Conservation (phyloP, 1,139 yeast species). For the Blastobotrys aristatus region DNA sequence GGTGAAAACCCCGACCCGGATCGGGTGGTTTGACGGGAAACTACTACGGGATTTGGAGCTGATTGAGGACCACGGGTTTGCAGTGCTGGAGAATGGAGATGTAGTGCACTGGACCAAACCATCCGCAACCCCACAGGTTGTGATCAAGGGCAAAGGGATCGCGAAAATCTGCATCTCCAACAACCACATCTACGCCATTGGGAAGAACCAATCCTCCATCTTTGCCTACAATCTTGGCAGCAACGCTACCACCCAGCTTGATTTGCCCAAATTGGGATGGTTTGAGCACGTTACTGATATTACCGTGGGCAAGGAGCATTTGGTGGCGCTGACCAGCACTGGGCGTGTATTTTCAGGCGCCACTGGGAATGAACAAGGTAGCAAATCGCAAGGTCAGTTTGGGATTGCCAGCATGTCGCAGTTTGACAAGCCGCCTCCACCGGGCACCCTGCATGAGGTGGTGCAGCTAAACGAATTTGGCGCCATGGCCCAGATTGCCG, state of each 20-base stretch:
- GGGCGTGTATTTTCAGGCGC: constrained; percentile 64
- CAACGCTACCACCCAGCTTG: constrained; percentile 11
- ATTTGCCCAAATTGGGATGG: constrained; percentile 30
- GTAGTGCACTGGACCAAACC: constrained; percentile 54
- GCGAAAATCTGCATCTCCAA: constrained; percentile 47
- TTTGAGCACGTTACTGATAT: constrained; percentile 49
- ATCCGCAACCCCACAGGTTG: constrained; percentile 31
- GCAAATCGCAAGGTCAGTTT: constrained; percentile 65
- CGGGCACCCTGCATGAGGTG: constrained; percentile 38
- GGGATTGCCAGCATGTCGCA: constrained; percentile 75
- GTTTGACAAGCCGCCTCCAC: constrained; percentile 46
- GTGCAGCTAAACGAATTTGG: constrained; percentile 27
- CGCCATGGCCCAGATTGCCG: constrained; percentile 52
- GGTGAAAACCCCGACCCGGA: constrained; percentile 52
- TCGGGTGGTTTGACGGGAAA: constrained; percentile 59
- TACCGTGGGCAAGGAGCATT: constrained; percentile 60
- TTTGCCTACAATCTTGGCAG: constrained; percentile 20
- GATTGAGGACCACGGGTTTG: constrained; percentile 50
- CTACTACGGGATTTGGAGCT: constrained; percentile 55
- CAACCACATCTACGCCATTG: constrained; percentile 51
- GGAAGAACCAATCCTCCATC: constrained; percentile 40
- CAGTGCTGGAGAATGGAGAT: constrained; percentile 67
- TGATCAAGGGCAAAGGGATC: constrained; percentile 46
- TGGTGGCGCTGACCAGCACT: constrained; percentile 54
- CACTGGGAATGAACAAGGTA: constrained; percentile 39